These are phyloP conservation scores for Celoporthe dispersa DNA, from an alignment of 2,329 filamentous ascomycete species.

Conservation along the genomic window DNA sequence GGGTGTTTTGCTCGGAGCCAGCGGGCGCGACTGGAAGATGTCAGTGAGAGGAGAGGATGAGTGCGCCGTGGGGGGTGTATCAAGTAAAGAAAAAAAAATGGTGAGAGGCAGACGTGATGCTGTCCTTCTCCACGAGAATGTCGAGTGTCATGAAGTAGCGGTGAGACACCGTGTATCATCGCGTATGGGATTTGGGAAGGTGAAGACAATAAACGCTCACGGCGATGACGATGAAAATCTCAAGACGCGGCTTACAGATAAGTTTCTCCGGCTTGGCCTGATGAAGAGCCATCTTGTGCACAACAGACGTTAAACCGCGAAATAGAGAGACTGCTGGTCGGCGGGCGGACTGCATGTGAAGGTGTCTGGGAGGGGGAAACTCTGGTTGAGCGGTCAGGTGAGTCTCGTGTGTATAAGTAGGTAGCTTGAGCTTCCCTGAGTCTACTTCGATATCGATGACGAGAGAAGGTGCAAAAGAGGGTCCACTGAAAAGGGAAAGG, in stretches of 20 bases:
- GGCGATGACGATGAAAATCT: neutral
- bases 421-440: neutral
- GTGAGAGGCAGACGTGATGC: neutral
- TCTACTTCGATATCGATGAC: neutral
- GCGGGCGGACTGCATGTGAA: neutral
- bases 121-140: neutral
- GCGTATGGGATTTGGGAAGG: neutral
- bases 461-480: neutral
- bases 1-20: slow-evolving; percentile 58
- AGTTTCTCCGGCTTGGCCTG: slow-evolving; percentile 48
- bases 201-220: neutral
- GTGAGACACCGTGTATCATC: no score
- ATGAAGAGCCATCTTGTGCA: slow-evolving; percentile 50
- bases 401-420: neutral
- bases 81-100: no score
- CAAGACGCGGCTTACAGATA: slow-evolving; percentile 48
- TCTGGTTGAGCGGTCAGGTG: neutral
- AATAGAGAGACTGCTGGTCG: slow-evolving; percentile 6
- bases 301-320: slow-evolving; percentile 16
- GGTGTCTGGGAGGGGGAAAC: neutral
- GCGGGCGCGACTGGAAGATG: slow-evolving; percentile 63
- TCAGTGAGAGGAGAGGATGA: slow-evolving; percentile 29
- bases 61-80: no score
- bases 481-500: neutral
- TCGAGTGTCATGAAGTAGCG: no score